These are phyloP conservation scores for Aspergillus sclerotialis DNA, from an alignment of 2,329 filamentous ascomycete genomes.

Conservation along the genomic window DNA sequence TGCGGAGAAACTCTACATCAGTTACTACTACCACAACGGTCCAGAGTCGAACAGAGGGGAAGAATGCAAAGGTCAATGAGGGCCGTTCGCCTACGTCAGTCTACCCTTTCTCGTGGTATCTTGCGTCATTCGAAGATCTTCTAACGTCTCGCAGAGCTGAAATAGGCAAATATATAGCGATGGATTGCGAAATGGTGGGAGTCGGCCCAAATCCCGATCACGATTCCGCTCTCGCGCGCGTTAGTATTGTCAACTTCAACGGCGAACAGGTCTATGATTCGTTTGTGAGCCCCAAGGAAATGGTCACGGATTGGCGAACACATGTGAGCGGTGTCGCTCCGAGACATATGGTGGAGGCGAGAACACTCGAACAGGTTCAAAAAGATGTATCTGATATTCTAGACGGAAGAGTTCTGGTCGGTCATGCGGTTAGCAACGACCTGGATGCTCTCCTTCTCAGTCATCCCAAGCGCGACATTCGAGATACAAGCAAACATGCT, in stretches of 20 bases:
- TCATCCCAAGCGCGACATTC: conserved; percentile 69
- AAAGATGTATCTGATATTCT: conserved; percentile 62
- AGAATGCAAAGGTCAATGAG: conserved; percentile 53
- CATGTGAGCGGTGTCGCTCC: conserved; percentile 74
- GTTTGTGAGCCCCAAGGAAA: conserved; percentile 71
- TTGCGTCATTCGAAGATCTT: conserved; percentile 3
- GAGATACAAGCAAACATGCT: conserved; percentile 75
- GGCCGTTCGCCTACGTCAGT: conserved; percentile 47
- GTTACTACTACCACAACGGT: conserved; percentile 41
- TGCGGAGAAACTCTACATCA: conserved; percentile 52
- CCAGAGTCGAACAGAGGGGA: conserved; percentile 30
- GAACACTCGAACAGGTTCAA: conserved; percentile 72
- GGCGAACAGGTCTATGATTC: conserved; percentile 90
- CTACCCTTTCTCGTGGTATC: neutral
- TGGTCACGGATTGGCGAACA: conserved; percentile 86
- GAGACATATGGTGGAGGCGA: conserved; percentile 62
- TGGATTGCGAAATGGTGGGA: conserved; percentile 99
- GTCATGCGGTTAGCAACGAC: conserved; percentile 77
- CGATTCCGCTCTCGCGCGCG: conserved; percentile 72
- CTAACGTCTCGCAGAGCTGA: conserved; percentile 47
- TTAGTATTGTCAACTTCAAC: conserved; percentile 89
- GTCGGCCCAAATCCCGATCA: conserved; percentile 57
- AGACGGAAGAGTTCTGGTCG: conserved; percentile 65
- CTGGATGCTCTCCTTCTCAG: conserved; percentile 66
- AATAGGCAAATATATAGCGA: conserved; percentile 80